Conservation (phyloP, 2,329 filamentous ascomycete genomes). For the Pezicula neosporulosa region DNA sequence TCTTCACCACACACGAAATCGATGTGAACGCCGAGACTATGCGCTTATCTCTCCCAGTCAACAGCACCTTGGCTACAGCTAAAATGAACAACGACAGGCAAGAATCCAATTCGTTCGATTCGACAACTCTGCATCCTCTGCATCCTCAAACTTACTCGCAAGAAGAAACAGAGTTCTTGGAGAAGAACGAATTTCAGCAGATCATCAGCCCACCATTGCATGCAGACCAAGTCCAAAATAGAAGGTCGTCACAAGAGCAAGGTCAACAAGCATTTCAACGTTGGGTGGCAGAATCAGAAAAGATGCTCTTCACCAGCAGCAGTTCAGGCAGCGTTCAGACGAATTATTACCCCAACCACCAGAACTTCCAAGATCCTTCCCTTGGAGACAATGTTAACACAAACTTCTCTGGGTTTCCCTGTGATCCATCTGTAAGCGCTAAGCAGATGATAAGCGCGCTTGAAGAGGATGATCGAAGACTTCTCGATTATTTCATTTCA, state of each 20-base stretch:
- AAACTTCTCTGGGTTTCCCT: too few relatives aligned
- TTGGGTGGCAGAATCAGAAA: neutral
- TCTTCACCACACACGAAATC: too few relatives aligned
- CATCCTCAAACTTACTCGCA: conserved; percentile 5
- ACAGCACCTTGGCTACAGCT: too few relatives aligned
- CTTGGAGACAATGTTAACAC: too few relatives aligned
- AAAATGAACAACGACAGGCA: too few relatives aligned
- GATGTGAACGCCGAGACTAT: too few relatives aligned
- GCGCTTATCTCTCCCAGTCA: too few relatives aligned
- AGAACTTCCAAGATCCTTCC: conserved; percentile 1
- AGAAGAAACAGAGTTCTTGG: conserved; percentile 8
- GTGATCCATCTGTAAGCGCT: too few relatives aligned
- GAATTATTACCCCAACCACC: conserved; percentile 1
- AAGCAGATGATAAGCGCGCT: too few relatives aligned
- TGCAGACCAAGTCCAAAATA: neutral
- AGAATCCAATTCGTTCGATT: neutral
- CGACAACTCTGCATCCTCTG: neutral
- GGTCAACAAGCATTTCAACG: conserved; percentile 6
- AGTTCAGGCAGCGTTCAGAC: conserved; percentile 12
- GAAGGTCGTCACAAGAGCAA: neutral
- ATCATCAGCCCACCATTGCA: conserved; percentile 16
- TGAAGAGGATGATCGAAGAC: conserved; percentile 79
- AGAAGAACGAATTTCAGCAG: neutral
- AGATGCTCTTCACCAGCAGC: conserved; percentile 15
- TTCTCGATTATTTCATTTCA: conserved; percentile 88